Conservation (phyloP, 2,329 filamentous ascomycete genomes). For the Colletotrichum orbiculare region DNA sequence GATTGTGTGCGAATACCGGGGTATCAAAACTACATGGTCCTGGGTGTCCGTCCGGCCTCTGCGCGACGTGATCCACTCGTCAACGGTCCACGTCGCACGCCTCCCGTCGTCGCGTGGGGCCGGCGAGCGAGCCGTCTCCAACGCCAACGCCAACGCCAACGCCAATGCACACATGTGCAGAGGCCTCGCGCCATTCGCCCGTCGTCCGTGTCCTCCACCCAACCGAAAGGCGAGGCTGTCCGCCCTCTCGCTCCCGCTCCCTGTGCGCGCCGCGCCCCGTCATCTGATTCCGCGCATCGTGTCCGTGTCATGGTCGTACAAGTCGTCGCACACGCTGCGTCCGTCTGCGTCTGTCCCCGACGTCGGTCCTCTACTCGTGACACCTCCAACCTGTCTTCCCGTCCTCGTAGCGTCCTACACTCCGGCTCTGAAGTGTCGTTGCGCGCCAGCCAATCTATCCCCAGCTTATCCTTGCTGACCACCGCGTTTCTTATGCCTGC, state of each 20-base stretch:
- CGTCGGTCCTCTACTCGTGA: conserved; percentile 17
- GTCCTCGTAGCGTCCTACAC: conserved; percentile 12
- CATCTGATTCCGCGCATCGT: conserved; percentile 25
- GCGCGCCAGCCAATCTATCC: conserved; percentile 25
- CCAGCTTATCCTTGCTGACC: conserved; percentile 32
- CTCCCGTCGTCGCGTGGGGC: conserved; percentile 14
- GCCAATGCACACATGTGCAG: too few relatives aligned
- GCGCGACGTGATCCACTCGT: conserved; percentile 19
- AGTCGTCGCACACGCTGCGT: conserved; percentile 23
- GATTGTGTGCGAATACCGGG: conserved; percentile 22
- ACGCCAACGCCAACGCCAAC: conserved; percentile 20
- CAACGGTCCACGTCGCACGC: conserved; percentile 27
- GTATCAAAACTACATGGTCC: conserved; percentile 26
- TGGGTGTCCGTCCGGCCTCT: background rate
- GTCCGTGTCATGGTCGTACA: conserved; percentile 17
- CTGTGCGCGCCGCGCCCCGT: conserved; percentile 12
- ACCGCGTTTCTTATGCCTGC: conserved; percentile 34
- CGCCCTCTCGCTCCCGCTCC: conserved; percentile 6
- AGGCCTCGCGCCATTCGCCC: conserved; percentile 26
- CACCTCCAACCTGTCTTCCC: conserved; percentile 3
- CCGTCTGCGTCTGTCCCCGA: conserved; percentile 1
- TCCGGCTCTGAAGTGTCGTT: background rate
- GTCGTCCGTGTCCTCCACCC: conserved; percentile 28
- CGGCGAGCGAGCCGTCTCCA: conserved; percentile 25
- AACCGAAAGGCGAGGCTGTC: conserved; percentile 35